These are phyloP conservation scores for Rhizoclosmatium globosum DNA, from an alignment of 192 early-diverging fungal species.

Conservation along the genomic window DNA sequence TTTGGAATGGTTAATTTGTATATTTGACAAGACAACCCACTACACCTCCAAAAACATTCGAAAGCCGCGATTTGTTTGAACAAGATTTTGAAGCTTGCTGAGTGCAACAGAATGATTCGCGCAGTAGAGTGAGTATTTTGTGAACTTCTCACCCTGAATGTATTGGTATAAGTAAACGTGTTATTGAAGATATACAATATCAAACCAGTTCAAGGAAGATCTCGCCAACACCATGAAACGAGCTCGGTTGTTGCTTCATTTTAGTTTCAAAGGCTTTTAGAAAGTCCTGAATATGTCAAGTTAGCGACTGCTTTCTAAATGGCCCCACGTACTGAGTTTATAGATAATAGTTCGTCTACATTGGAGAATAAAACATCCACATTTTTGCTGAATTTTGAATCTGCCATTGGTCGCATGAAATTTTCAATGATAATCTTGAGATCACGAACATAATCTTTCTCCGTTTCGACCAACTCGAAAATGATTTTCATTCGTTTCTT, in stretches of 20 bases:
- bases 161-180: neutral
- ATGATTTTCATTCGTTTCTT: constrained; percentile 53
- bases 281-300: constrained; percentile 46
- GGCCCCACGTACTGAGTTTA: constrained; percentile 38
- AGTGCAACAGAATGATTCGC: constrained; percentile 51
- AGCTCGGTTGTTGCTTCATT: constrained; percentile 43
- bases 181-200: neutral
- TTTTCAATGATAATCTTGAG: constrained; percentile 59
- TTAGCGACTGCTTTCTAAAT: neutral
- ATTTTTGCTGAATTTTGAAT: constrained; percentile 47
- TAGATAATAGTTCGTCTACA: constrained; percentile 51
- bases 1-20: constrained; percentile 13
- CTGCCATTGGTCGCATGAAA: constrained; percentile 58
- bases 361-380: constrained; percentile 58
- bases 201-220: constrained; percentile 51
- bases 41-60: constrained; percentile 57
- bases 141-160: constrained; percentile 48
- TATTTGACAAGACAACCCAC: neutral
- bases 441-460: constrained; percentile 62
- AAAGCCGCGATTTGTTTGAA: constrained; percentile 46
- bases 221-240: constrained; percentile 47
- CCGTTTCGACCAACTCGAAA: constrained; percentile 59
- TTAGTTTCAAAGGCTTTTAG: constrained; percentile 43
- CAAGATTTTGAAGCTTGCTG: constrained; percentile 45
- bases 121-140: constrained; percentile 60